Evolutionary conservation across 441 rosid genomes (phyloP), one percentile per base, ranked within the genome.

Genomic region (Adansonia gregorii): DNA sequence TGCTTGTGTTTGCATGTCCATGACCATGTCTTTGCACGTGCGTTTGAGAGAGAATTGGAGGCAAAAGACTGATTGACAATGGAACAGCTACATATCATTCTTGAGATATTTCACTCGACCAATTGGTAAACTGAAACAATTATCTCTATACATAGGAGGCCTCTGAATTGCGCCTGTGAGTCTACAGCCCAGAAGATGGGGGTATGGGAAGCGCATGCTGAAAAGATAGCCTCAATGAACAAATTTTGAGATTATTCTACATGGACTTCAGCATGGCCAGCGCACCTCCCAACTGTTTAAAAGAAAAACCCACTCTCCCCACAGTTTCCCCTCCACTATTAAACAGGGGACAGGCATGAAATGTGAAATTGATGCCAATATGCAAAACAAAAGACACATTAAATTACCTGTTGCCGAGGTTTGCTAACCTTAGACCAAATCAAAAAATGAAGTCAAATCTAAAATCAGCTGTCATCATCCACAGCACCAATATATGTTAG

Each of bases 401-500:
- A 68, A 72, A n/a, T 61, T 80, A 77, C 82, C 85, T 75, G 84
- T 80, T 79, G 24, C 79, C 10, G 71, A 72, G 60, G 84, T 63
- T 78, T 56, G 81, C 58, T 78, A 78, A 52, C 67, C 78, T 75
- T 68, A 39, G 63, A 65, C 59, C 49, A 70, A 79, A 76, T 78
- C 74, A 83, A 82, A 81, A 81, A 88, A 86, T 74, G 65, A 45
- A 59, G 80, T 79, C 35, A 70, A 73, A 81, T 74, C 79, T 82
- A 65, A 75, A 75, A 84, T 94, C 87, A 97, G 89, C 91, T 89
- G 82, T 95, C 98, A 20, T 97, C 99, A 59, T 97, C 99, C 70
- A 93, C 90, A 35, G 98, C 86, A 46, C 99, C 98, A 70, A 92
- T 79, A 69, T 97, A 97, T 0, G 94, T 88, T 79, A 95, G 96